Conservation (phyloP, 495 filamentous ascomycete species). For the Daldinia grandis region DNA sequence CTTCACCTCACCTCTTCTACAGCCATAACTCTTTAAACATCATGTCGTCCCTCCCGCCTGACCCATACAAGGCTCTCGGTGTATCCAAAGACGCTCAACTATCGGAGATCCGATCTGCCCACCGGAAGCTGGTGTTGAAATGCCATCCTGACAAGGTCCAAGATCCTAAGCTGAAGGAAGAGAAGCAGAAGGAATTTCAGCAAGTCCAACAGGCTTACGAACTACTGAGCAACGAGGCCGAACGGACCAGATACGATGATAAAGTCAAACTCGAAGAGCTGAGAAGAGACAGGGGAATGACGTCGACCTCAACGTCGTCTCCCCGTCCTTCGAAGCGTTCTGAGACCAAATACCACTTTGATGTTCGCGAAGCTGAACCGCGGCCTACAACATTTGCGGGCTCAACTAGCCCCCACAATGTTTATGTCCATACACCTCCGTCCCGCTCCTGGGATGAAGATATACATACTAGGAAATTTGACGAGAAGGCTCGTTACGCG, state of each 20-base stretch:
- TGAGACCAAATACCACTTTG: conserved; percentile 44
- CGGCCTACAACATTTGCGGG: conserved; percentile 37
- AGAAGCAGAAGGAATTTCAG: conserved; percentile 87
- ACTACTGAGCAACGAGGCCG: conserved; percentile 79
- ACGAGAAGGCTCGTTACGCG: conserved; percentile 47
- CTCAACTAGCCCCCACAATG: conserved; percentile 35
- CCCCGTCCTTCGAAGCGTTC: conserved; percentile 47
- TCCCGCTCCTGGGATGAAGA: conserved; percentile 57
- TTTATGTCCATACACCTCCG: conserved; percentile 47
- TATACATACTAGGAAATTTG: conserved; percentile 39
- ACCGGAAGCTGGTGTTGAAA: conserved; percentile 92
- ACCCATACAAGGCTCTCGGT: conserved; percentile 86
- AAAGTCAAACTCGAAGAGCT: conserved; percentile 68
- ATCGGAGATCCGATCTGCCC: conserved; percentile 77
- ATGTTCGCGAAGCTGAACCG: conserved; percentile 43
- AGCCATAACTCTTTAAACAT: conserved; percentile 44
- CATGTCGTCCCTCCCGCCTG: conserved; percentile 75
- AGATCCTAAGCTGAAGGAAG: conserved; percentile 68
- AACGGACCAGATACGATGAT: conserved; percentile 79
- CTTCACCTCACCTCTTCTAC: conserved; percentile 26
- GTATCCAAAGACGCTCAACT: conserved; percentile 77
- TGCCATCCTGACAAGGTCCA: conserved; percentile 96
- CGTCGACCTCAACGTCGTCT: conserved; percentile 48
- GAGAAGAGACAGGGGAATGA: conserved; percentile 49
- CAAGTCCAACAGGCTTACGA: conserved; percentile 94